A percentile compares a stretch with the other conserved stretches of the same genome.
These are phyloP conservation scores for Daedalea quercina DNA, from an alignment of 768 basidiomycete genomes.

Conservation along the genomic window DNA sequence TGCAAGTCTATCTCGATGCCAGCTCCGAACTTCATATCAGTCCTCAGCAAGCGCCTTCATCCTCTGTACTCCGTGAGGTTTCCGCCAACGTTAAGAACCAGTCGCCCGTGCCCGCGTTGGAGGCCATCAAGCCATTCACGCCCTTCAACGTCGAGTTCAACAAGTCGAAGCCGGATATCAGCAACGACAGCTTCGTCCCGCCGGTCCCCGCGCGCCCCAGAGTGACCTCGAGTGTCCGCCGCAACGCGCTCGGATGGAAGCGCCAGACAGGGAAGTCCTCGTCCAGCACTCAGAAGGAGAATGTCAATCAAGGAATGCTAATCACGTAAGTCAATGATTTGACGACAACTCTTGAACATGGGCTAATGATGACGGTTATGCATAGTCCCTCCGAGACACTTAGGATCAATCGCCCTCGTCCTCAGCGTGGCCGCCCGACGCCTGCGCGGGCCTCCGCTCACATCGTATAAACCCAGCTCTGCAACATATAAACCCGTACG, in stretches of 20 bases:
- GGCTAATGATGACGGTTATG: background rate
- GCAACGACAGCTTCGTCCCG: conserved; percentile 22
- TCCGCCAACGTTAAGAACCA: conserved; percentile 29
- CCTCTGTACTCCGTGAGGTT: conserved; percentile 35
- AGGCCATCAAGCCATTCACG: conserved; percentile 36
- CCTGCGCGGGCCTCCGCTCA: conserved; percentile 25
- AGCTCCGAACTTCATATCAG: conserved; percentile 11
- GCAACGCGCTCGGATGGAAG: conserved; percentile 62
- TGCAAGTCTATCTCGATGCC: conserved; percentile 12
- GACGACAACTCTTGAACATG: background rate
- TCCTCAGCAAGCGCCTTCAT: conserved; percentile 12
- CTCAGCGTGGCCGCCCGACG: conserved; percentile 27
- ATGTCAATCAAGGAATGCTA: conserved; percentile 33
- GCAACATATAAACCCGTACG: background rate
- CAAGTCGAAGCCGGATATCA: conserved; percentile 28
- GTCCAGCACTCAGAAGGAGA: conserved; percentile 37
- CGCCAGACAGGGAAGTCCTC: conserved; percentile 43
- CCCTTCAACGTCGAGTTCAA: conserved; percentile 30
- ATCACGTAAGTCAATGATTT: conserved; percentile 44
- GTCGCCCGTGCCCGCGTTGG: conserved; percentile 30
- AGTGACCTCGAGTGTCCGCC: conserved; percentile 47
- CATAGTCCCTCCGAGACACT: conserved; percentile 34
- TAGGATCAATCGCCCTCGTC: conserved; percentile 40
- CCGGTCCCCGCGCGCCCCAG: conserved; percentile 36
- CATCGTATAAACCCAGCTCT: conserved; percentile 16